Evolutionary conservation across 2,329 filamentous ascomycete species (phyloP), one percentile per base, ranked within the genome.

Genomic region (Lachnellula cervina): DNA sequence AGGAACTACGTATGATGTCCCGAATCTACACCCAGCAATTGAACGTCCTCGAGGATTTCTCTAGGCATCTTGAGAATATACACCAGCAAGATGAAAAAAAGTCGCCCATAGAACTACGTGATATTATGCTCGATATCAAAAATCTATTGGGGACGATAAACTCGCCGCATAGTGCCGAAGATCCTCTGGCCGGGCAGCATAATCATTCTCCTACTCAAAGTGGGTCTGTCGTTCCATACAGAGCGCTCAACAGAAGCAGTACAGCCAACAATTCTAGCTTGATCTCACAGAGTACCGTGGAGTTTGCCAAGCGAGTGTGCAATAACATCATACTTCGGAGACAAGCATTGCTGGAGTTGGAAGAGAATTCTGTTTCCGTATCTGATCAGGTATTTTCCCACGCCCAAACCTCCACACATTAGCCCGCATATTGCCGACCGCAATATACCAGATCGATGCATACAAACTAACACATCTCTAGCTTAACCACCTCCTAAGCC

Each of bases 1-100:
- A 78, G 7, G 76, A 79, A 55, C 65, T 78, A 0, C 69, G 72
- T 1, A 78, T 78, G 37, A 77, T 78, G 72, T 58, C 73, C 0
- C 62, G 68, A 1, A 67, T 77, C 5, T 66, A 64, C 14, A 62
- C 59, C 3, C 65, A 69, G 19, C 75, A 66, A 32, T 38, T 57
- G 6, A 45, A 54, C 11, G 58, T 63, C n/a, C 32, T 52, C 5
- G 25, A 43, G 7, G 32, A 49, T 28, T 56, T 56, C 19, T n/a
- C 21, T 7, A 42, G 42, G 23, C 45, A 52, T 34, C 45, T 56
- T 8, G 23, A 17, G 9, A 49, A 14, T 11, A 19, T 52, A 6
- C 54, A 52, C 11, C 47, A 56, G 8, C 25, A 49, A 37, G 49
- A 52, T 28, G 34, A 35, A 7, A 52, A 56, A 25, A 16, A 17